A percentile compares a stretch with the other conserved stretches of the same genome.
phyloP scores from a whole-genome alignment of 1,284 basidiomycete genomes.

The Apiotrichum siamense region DNA sequence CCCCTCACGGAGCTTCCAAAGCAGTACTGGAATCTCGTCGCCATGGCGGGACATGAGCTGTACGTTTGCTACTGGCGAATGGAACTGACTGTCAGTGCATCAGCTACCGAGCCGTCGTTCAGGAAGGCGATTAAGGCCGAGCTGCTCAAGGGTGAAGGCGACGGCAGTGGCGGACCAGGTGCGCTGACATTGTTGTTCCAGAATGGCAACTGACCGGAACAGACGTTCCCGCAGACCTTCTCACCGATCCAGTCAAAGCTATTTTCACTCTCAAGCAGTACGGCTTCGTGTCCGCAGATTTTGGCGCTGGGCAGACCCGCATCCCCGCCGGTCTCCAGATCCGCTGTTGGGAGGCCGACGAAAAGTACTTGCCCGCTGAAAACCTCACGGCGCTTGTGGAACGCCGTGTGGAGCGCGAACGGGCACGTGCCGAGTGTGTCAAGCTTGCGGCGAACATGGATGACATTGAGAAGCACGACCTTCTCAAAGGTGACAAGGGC shows the following conservation, averaged over 20 bases:
- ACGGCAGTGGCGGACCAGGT: no score
- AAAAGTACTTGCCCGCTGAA: conserved; percentile 26
- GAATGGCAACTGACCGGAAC: neutral
- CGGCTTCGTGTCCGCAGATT: conserved; percentile 32
- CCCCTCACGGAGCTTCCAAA: conserved; percentile 25
- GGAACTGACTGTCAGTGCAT: conserved; percentile 15
- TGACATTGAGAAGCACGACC: conserved; percentile 28
- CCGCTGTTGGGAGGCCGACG: conserved; percentile 36
- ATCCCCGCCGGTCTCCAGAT: conserved; percentile 36
- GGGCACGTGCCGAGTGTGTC: conserved; percentile 27
- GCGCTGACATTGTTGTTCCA: neutral
- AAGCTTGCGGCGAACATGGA: conserved; percentile 24
- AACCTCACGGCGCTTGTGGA: conserved; percentile 15
- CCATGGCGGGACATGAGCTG: conserved; percentile 38
- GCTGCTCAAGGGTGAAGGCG: conserved; percentile 16
- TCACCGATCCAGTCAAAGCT: conserved; percentile 23
- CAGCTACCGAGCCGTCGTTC: conserved; percentile 24
- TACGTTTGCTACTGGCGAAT: conserved; percentile 5
- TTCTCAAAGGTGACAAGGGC: conserved; percentile 25
- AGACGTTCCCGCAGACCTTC: conserved; percentile 23
- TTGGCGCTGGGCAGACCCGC: conserved; percentile 20
- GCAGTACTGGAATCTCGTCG: conserved; percentile 29
- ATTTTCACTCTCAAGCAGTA: conserved; percentile 35
- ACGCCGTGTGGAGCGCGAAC: conserved; percentile 21
- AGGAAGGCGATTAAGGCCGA: conserved; percentile 30